A percentile compares a stretch with the other conserved stretches of the same genome.
These are phyloP conservation scores for Curvularia sp. DNA, from an alignment of 2,329 filamentous ascomycete species.

Conservation along the genomic window DNA sequence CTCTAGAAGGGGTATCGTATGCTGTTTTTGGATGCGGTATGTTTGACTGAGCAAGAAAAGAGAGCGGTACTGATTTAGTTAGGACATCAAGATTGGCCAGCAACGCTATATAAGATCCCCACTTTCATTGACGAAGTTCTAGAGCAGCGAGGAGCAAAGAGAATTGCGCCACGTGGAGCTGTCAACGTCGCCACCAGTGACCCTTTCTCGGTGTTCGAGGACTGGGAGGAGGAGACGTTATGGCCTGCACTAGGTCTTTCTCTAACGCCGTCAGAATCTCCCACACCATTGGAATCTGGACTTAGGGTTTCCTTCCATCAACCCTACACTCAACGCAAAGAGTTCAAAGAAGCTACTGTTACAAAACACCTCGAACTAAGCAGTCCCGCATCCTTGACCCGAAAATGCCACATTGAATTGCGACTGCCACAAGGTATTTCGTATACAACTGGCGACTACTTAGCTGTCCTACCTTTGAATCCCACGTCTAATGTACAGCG, in stretches of 20 bases:
- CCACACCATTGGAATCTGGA: neutral
- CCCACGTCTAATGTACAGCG: conserved; percentile 20
- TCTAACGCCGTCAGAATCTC: neutral
- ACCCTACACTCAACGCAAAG: neutral
- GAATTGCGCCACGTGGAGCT: neutral
- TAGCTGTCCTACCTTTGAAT: conserved; percentile 74
- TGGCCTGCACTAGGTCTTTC: neutral
- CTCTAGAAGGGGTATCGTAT: neutral
- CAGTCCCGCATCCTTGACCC: neutral
- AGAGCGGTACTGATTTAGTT: neutral
- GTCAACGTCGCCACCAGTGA: neutral
- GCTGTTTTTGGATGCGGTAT: neutral
- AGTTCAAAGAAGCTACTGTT: neutral
- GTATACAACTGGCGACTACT: conserved; percentile 69
- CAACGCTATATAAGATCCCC: conserved; percentile 51
- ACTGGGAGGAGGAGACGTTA: neutral
- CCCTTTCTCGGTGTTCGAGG: neutral
- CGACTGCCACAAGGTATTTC: neutral
- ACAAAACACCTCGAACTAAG: neutral
- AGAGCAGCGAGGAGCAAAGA: neutral
- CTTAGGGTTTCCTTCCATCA: neutral
- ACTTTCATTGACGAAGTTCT: neutral
- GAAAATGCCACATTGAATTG: neutral
- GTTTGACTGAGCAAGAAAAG: neutral
- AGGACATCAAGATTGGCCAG: neutral